Percentiles rank a stretch among this genome's conserved stretches.
phyloP scores from a whole-genome alignment of 73 alveolate genomes.

The Tetrahymena elliotti region DNA sequence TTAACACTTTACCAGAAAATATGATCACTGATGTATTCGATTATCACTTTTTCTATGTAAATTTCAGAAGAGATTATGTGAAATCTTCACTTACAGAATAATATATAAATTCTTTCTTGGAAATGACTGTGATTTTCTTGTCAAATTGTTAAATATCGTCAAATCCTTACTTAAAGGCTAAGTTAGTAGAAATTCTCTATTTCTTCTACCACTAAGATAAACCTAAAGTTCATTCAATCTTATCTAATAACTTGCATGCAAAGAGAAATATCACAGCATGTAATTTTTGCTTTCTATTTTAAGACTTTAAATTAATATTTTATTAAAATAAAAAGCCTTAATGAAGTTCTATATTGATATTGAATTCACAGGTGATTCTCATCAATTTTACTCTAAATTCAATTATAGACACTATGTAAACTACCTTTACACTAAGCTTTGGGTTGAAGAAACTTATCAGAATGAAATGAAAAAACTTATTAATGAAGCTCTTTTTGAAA shows the following conservation, averaged over 20 bases:
- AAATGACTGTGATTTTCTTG: conserved; percentile 21
- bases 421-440: conserved; percentile 43
- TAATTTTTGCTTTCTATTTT: not conserved
- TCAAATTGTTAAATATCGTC: conserved; percentile 42
- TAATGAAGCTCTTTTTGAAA: conserved; percentile 44
- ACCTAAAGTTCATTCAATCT: not conserved
- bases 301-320: not conserved
- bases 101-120: not conserved
- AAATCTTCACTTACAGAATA: not conserved
- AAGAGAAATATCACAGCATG: conserved; percentile 24
- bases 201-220: conserved; percentile 27
- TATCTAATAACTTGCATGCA: not conserved
- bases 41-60: not conserved
- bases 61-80: not conserved
- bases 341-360: conserved; percentile 57
- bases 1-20: not conserved
- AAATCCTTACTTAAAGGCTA: conserved; percentile 57
- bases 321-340: not conserved
- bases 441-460: conserved; percentile 47
- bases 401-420: conserved; percentile 58
- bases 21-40: not conserved
- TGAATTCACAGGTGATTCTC: conserved; percentile 52
- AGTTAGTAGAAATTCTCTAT: conserved; percentile 50
- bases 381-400: conserved; percentile 62
- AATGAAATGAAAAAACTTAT: conserved; percentile 18